These are phyloP conservation scores for Diutina mesorugosa DNA, from an alignment of 1,139 yeast species.

Conservation along the genomic window DNA sequence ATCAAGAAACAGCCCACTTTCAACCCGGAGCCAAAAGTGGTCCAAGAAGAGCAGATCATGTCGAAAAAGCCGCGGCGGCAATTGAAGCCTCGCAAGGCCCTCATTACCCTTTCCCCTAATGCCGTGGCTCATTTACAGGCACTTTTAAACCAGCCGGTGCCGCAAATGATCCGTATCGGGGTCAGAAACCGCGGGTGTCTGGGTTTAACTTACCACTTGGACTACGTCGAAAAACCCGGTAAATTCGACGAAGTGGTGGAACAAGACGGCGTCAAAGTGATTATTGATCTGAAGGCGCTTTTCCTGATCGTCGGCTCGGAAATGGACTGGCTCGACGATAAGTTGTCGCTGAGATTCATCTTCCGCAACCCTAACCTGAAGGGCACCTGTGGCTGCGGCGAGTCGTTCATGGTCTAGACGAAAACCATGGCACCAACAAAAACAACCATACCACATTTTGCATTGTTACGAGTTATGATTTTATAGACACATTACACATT, in stretches of 20 bases:
- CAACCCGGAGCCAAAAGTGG: background rate
- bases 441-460: background rate
- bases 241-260: constrained; percentile 87
- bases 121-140: constrained; percentile 63
- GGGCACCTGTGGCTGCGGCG: constrained; percentile 98
- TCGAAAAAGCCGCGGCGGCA: constrained; percentile 47
- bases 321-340: constrained; percentile 98
- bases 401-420: constrained; percentile 80
- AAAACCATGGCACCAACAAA: background rate
- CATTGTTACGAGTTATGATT: background rate
- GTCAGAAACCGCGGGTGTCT: constrained; percentile 97
- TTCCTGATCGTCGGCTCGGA: constrained; percentile 93
- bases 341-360: constrained; percentile 75
- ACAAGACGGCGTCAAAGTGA: constrained; percentile 87
- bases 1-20: background rate
- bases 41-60: background rate
- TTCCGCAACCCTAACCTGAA: constrained; percentile 92
- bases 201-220: constrained; percentile 82
- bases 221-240: constrained; percentile 80
- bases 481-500: background rate
- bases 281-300: constrained; percentile 90
- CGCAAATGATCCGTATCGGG: constrained; percentile 81
- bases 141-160: constrained; percentile 67
- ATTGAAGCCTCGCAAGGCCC: constrained; percentile 77
- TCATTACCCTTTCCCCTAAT: constrained; percentile 61